Percentiles rank a stretch among this genome's conserved stretches.
These are phyloP conservation scores for Vanrija sp. DNA, from an alignment of 1,284 basidiomycete genomes.

Conservation along the genomic window DNA sequence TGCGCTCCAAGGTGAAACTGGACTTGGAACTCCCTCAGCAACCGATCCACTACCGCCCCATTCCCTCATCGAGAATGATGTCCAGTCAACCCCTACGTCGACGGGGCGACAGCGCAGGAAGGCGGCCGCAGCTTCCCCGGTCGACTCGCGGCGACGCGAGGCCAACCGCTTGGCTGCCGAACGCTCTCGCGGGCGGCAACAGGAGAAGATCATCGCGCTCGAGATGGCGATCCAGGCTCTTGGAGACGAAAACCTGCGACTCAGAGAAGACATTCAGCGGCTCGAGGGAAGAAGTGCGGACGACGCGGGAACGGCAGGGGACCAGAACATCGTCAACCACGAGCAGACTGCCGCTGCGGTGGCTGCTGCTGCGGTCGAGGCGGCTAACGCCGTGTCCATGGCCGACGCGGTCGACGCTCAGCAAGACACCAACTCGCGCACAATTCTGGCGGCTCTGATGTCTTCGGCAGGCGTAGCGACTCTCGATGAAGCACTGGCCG, in stretches of 20 bases:
- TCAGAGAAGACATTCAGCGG: slow-evolving; percentile 35
- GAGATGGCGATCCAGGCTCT: slow-evolving; percentile 33
- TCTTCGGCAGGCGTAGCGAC: slow-evolving; percentile 13
- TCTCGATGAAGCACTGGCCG: slow-evolving; percentile 17
- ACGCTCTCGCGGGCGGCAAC: slow-evolving; percentile 36
- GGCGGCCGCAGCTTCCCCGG: slow-evolving; percentile 18
- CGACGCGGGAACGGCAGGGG: background rate
- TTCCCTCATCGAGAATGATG: background rate
- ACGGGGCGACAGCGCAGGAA: background rate
- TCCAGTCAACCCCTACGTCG: background rate
- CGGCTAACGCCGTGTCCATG: background rate
- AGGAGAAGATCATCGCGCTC: slow-evolving; percentile 35
- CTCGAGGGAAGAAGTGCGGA: slow-evolving; percentile 20
- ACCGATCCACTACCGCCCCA: background rate
- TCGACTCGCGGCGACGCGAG: slow-evolving; percentile 39
- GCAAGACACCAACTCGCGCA: slow-evolving; percentile 34
- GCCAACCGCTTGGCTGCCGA: slow-evolving; percentile 48
- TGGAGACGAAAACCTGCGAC: slow-evolving; percentile 37
- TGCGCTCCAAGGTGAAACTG: background rate
- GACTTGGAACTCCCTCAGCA: background rate
- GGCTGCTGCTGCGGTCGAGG: background rate
- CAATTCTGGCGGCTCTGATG: slow-evolving; percentile 39
- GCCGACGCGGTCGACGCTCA: slow-evolving; percentile 1
- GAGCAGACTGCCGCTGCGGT: background rate
- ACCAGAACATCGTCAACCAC: background rate